Base-by-base conservation (phyloP, 768 basidiomycete genomes). In the Rickenella mellea region DNA sequence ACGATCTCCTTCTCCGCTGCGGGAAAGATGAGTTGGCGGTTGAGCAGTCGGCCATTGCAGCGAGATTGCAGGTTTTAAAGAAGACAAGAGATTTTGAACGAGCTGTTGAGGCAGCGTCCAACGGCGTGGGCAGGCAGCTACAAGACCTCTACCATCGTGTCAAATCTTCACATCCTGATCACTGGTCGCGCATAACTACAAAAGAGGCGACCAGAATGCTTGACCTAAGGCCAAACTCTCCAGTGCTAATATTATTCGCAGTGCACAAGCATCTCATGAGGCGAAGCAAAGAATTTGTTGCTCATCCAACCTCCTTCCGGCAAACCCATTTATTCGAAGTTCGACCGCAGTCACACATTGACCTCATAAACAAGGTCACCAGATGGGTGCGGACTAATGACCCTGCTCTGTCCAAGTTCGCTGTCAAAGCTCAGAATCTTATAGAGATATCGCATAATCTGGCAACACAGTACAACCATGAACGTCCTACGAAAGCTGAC, bases 191-290 rank as follows among this genome's bases (percentile, higher is more conserved):
- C 6, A 64, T 81, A 25, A 78, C 80, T 1, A 59, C 81, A 19
- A 44, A 61, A 2, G 65, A 82, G 41, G 78, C 76, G 10, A 73
- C 75, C 5, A 45, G 62, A 21, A 54, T 73, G 27, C 48, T 81
- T 19, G 55, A 62, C 19, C 49, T 51, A 10, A 55, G 59, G 5
- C 61, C 67, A n/a, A 54, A 55, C 2, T 52, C 59, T 24, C 54
- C 60, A 42, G 49, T 65, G 9, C 66, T 75, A 40, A 70, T 68
- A n/a, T 57, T 60, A 31, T 50, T 74, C 25, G 71, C 69, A 11
- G 53, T 77, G 0, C 86, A 92, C 59, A 75, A 74, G 45, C 71
- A 72, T 48, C 63, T 92, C 48, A 76, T 88, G 71, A 56, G 63
- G 6, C 54, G 70, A 15, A 52, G 73, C 2, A 33, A 64, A 7